These are phyloP conservation scores for Lactarius indigo DNA, from an alignment of 768 basidiomycete genomes.

Conservation along the genomic window DNA sequence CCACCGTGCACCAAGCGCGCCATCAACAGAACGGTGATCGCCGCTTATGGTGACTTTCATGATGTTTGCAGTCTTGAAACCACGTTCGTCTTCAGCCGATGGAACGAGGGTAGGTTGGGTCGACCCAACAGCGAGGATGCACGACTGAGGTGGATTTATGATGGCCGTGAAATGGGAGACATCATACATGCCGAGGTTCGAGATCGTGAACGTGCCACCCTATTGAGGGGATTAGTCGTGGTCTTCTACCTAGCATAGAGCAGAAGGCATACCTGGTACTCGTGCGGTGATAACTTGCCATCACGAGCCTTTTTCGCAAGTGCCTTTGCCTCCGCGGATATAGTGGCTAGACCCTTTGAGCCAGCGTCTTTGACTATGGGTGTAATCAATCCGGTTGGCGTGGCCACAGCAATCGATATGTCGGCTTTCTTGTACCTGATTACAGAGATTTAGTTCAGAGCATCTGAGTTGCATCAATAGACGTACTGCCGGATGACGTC, in stretches of 20 bases:
- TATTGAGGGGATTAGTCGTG: slow-evolving; percentile 30
- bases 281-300: slow-evolving; percentile 89
- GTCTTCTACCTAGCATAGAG: neutral
- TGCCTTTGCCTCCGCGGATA: slow-evolving; percentile 88
- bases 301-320: slow-evolving; percentile 96
- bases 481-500: slow-evolving; percentile 92
- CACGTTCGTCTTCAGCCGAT: slow-evolving; percentile 85
- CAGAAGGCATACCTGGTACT: slow-evolving; percentile 74
- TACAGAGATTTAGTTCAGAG: slow-evolving; percentile 5
- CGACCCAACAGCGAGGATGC: slow-evolving; percentile 92
- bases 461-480: neutral
- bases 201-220: slow-evolving; percentile 99
- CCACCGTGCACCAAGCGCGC: slow-evolving; percentile 93
- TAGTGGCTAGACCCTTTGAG: slow-evolving; percentile 85
- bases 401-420: slow-evolving; percentile 95
- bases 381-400: slow-evolving; percentile 92
- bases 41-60: slow-evolving; percentile 97
- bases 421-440: slow-evolving; percentile 92
- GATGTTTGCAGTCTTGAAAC: slow-evolving; percentile 86
- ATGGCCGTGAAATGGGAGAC: slow-evolving; percentile 96
- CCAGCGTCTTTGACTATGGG: slow-evolving; percentile 95
- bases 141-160: slow-evolving; percentile 98
- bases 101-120: slow-evolving; percentile 84
- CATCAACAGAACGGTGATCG: slow-evolving; percentile 95
- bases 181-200: slow-evolving; percentile 98